Conservation (phyloP, 1,284 basidiomycete genomes). For the Cutaneotrichosporon curvatum region DNA sequence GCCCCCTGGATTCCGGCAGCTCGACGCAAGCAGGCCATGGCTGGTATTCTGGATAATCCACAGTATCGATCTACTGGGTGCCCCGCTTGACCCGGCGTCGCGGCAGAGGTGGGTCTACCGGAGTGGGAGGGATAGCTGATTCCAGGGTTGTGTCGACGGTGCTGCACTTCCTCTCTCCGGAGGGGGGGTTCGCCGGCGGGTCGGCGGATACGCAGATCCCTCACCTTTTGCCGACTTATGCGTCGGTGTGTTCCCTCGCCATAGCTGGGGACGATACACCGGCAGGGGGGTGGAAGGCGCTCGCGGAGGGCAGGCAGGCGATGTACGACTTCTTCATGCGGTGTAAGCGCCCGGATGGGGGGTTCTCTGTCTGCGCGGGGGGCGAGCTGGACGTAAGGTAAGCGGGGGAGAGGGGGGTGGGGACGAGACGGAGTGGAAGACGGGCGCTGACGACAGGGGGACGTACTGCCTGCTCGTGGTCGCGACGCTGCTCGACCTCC, state of each 20-base stretch:
- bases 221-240: constrained; percentile 87
- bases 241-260: constrained; percentile 74
- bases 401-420: constrained; percentile 23
- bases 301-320: constrained; percentile 59
- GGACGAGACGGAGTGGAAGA: constrained; percentile 1
- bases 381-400: constrained; percentile 91
- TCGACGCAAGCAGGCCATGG: constrained; percentile 91
- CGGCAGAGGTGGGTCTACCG: constrained; percentile 58
- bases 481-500: constrained; percentile 65
- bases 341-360: constrained; percentile 88
- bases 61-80: constrained; percentile 66
- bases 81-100: constrained; percentile 64
- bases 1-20: constrained; percentile 64
- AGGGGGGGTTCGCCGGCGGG: constrained; percentile 87
- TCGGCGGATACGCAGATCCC: constrained; percentile 66
- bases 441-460: constrained; percentile 51
- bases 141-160: constrained; percentile 52
- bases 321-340: constrained; percentile 88
- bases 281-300: constrained; percentile 68
- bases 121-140: background rate
- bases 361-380: constrained; percentile 78
- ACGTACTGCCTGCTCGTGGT: constrained; percentile 68
- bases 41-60: constrained; percentile 85
- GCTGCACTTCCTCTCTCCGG: constrained; percentile 65
- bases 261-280: constrained; percentile 61